Evolutionary conservation across 176 grass and related monocot genomes (phyloP), one percentile per base, ranked within the genome.

Genomic region (Zoysia pacifica): DNA sequence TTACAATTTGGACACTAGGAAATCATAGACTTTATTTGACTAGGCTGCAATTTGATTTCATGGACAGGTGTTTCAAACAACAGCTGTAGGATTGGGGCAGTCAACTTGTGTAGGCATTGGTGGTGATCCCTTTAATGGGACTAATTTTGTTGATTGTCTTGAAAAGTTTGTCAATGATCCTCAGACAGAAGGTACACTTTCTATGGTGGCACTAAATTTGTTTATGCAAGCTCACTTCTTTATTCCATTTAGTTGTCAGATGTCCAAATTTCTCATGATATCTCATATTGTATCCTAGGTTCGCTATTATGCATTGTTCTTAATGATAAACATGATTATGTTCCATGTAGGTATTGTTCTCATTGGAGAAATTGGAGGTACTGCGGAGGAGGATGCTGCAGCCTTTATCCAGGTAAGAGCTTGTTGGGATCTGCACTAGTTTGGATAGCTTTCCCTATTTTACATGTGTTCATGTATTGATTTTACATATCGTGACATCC

Each of bases 291-390:
- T 62, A 35, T 36, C 7, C n/a, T 11, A 36, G 59, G 19, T 62
- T 62, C 36, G 9, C 20, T 62, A 11, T 8, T 51, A 62, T 73
- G 11, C 67, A 58, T 81, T 75, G 10, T 84, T 84, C 60, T 80
- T 59, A 77, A 37, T 77, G 19, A 62, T 63, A 15, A 74, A 38
- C 67, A 62, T 28, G 68, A 20, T n/a, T 69, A 11, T 72, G 52
- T 78, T 19, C 55, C 36, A 76, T 83, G 28, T 59, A 99, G 96
- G 96, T 53, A 93, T 99, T 86, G 76, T 96, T 86, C 86, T 99
- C 20, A 99, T 99, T 67, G 97, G 97, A 50, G 97, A 99, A 91
- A 96, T 99, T 86, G 97, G 97, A 67, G 93, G 97, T 86, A 99
- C 90, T 37, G 97, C 97, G 15, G 97, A 99, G 81, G 97, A 99